phyloP scores from a whole-genome alignment of 139 green algal species.

The Micromonas pusilla region DNA sequence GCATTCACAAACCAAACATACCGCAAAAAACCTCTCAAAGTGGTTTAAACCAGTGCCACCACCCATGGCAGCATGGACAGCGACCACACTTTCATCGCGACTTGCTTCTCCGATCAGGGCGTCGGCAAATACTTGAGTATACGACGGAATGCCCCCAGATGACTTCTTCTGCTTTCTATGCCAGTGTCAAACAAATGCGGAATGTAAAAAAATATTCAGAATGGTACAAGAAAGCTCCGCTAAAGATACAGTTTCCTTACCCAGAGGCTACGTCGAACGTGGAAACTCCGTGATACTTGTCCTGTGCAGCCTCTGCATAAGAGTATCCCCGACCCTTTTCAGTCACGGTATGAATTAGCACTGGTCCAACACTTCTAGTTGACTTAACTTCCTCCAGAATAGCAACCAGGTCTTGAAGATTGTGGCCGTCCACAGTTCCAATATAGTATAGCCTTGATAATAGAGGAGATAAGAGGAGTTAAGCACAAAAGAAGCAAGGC shows the following conservation, averaged over 20 bases:
- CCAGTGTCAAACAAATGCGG: too few relatives aligned
- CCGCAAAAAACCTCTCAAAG: constrained; percentile 23
- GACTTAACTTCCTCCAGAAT: constrained; percentile 76
- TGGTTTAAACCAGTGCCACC: constrained; percentile 83
- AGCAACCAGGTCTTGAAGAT: constrained; percentile 55
- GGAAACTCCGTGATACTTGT: constrained; percentile 96
- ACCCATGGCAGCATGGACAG: constrained; percentile 96
- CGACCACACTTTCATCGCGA: constrained; percentile 79
- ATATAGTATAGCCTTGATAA: constrained; percentile 99
- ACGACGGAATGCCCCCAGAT: constrained; percentile 51
- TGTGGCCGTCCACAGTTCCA: constrained; percentile 94
- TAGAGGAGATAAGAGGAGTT: too few relatives aligned
- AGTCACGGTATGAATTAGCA: constrained; percentile 95
- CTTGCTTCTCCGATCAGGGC: constrained; percentile 88
- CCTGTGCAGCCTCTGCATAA: constrained; percentile 82
- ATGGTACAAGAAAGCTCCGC: too few relatives aligned
- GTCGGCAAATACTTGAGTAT: constrained; percentile 98
- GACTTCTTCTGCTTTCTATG: constrained; percentile 82
- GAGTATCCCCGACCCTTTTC: constrained; percentile 95
- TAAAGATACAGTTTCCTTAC: too few relatives aligned
- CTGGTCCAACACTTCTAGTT: constrained; percentile 73
- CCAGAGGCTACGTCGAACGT: constrained; percentile 91
- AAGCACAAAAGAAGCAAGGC: too few relatives aligned
- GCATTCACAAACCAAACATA: too few relatives aligned
- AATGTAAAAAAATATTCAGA: too few relatives aligned